Percentiles rank a stretch among this genome's conserved stretches.
These are phyloP conservation scores for Venturia nashicola DNA, from an alignment of 2,329 filamentous ascomycete genomes.

Conservation along the genomic window DNA sequence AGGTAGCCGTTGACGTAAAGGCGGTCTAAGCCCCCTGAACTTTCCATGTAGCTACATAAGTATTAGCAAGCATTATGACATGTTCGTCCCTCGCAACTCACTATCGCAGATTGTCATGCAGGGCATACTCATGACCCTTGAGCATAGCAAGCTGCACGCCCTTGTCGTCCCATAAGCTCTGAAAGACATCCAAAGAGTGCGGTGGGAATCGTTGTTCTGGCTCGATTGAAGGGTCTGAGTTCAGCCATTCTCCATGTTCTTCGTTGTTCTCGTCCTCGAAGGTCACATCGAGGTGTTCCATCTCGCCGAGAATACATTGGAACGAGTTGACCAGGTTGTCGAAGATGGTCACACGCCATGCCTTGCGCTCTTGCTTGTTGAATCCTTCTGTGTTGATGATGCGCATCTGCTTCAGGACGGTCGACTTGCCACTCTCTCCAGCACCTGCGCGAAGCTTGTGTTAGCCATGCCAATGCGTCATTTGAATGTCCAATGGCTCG, in stretches of 20 bases:
- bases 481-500: slow-evolving; percentile 17
- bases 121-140: slow-evolving; percentile 90
- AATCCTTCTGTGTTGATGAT: slow-evolving; percentile 93
- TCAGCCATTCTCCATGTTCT: slow-evolving; percentile 61
- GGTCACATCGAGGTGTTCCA: slow-evolving; percentile 69
- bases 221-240: slow-evolving; percentile 62
- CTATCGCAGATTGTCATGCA: slow-evolving; percentile 94
- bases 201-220: slow-evolving; percentile 68
- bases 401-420: slow-evolving; percentile 97
- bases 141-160: slow-evolving; percentile 80
- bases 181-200: slow-evolving; percentile 71
- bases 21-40: slow-evolving; percentile 41
- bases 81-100: slow-evolving; percentile 35
- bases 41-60: slow-evolving; percentile 7
- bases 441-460: slow-evolving; percentile 49
- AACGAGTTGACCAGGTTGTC: slow-evolving; percentile 89
- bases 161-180: slow-evolving; percentile 67
- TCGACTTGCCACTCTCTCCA: slow-evolving; percentile 92
- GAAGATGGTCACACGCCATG: slow-evolving; percentile 93
- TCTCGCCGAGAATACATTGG: slow-evolving; percentile 79
- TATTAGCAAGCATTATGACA: background rate
- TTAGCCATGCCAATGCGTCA: slow-evolving; percentile 7
- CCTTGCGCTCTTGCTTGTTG: slow-evolving; percentile 74
- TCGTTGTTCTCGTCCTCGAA: slow-evolving; percentile 72
- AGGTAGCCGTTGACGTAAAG: slow-evolving; percentile 60